Evolutionary conservation across 2,329 filamentous ascomycete genomes (phyloP).

Genomic region (Ophiostoma fasciatum): DNA sequence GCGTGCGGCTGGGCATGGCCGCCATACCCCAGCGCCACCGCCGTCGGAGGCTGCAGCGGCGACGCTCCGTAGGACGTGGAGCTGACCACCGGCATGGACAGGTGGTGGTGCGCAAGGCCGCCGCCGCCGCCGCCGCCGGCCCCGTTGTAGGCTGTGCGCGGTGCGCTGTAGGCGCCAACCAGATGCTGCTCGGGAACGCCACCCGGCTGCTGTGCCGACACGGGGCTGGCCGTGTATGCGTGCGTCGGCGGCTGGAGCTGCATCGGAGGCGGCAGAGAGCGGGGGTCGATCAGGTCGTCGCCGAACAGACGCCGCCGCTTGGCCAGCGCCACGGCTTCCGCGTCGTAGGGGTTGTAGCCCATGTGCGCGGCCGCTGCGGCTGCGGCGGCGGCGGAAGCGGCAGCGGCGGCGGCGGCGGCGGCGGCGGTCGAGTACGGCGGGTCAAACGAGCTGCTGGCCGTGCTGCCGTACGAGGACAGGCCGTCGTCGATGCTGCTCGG

Average conservation of each 20-base stretch:
- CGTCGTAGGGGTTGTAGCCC: constrained; percentile 6
- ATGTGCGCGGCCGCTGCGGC: background rate
- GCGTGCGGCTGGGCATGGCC: background rate
- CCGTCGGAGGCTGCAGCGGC: constrained; percentile 4
- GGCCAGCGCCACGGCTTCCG: background rate
- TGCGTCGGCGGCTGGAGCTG: background rate
- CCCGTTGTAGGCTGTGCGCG: constrained; percentile 5
- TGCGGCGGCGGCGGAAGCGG: no score
- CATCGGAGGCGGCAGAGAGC: background rate
- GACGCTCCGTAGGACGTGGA: constrained; percentile 7
- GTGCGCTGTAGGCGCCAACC: constrained; percentile 1
- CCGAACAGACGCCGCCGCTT: constrained; percentile 9
- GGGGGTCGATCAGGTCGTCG: no score
- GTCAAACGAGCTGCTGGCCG: constrained; percentile 5
- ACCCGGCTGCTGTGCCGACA: background rate
- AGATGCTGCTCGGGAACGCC: no score
- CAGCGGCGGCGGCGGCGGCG: no score
- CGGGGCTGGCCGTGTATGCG: background rate
- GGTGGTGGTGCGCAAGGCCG: constrained; percentile 1
- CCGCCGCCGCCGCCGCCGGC: no score
- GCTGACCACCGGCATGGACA: constrained; percentile 8
- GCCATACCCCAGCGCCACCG: constrained; percentile 1
- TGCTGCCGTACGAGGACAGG: constrained; percentile 1
- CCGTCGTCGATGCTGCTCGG: constrained; percentile 2
- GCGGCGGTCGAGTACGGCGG: no score